Evolutionary conservation across 164 flowering plant genomes (phyloP).

Genomic region (Umbellularia californica): DNA sequence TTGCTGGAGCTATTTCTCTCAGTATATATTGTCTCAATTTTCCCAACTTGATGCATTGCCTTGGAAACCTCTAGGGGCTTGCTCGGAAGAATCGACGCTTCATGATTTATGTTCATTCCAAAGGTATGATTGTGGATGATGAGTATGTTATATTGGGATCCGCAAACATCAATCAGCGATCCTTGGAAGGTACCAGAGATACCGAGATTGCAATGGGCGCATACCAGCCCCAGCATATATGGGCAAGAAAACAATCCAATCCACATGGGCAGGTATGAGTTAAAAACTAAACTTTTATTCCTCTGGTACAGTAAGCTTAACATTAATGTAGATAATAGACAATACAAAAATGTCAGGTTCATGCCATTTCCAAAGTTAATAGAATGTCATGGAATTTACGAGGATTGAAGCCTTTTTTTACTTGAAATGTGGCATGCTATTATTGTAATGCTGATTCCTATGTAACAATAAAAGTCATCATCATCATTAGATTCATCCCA

Average conservation of each 20-base stretch:
- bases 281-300: too few relatives aligned
- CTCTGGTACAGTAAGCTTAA: too few relatives aligned
- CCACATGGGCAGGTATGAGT: conserved; percentile 69
- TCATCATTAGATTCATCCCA: too few relatives aligned
- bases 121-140: conserved; percentile 97
- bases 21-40: not conserved
- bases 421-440: too few relatives aligned
- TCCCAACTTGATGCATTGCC: not conserved
- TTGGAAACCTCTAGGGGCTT: conserved; percentile 36
- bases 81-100: conserved; percentile 62
- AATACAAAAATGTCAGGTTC: too few relatives aligned
- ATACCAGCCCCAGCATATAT: conserved; percentile 76
- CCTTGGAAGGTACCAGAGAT: conserved; percentile 91
- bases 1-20: not conserved
- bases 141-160: conserved; percentile 81
- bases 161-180: conserved; percentile 89
- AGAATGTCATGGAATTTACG: too few relatives aligned
- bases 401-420: too few relatives aligned
- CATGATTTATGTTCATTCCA: conserved; percentile 98
- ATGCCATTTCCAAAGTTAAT: too few relatives aligned
- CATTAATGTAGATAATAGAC: too few relatives aligned
- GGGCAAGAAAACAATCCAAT: conserved; percentile 58
- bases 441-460: too few relatives aligned
- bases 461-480: too few relatives aligned
- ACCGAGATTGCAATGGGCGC: conserved; percentile 99